phyloP scores from a whole-genome alignment of 345 rosid species.

The Boechera retrofracta region DNA sequence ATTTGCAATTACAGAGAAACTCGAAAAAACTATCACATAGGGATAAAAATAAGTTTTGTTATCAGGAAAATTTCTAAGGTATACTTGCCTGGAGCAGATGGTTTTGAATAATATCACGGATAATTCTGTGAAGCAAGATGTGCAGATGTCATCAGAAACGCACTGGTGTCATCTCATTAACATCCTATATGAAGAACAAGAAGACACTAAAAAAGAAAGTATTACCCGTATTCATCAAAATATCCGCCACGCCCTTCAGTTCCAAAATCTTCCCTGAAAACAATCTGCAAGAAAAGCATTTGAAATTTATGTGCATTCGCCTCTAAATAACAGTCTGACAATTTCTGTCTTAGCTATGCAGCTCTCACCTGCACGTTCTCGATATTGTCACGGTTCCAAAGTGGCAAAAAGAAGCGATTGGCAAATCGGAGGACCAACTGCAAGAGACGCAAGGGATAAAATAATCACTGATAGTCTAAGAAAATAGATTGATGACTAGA shows the following conservation, averaged over 20 bases:
- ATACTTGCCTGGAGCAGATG: conserved; percentile 85
- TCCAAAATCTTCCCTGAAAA: conserved; percentile 98
- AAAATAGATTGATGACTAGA: background rate
- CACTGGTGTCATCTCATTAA: conserved; percentile 12
- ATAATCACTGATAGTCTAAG: background rate
- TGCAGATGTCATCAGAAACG: conserved; percentile 11
- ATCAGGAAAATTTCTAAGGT: conserved; percentile 6
- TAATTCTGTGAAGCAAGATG: conserved; percentile 57
- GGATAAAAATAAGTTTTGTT: background rate
- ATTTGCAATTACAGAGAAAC: conserved; percentile 13
- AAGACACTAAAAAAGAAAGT: conserved; percentile 16
- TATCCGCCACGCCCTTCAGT: conserved; percentile 99
- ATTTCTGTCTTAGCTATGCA: background rate
- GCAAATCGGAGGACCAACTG: conserved; percentile 91
- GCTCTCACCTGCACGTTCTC: conserved; percentile 86
- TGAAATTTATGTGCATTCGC: background rate
- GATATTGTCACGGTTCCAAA: conserved; percentile 98
- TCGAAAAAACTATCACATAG: conserved; percentile 4
- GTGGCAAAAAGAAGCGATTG: conserved; percentile 92
- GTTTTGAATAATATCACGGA: conserved; percentile 97
- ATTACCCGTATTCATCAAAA: conserved; percentile 94
- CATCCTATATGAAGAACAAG: background rate
- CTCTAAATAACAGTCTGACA: background rate
- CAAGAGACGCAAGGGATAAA: background rate
- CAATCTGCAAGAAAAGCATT: conserved; percentile 60